Base-by-base conservation (phyloP, 176 grass and related monocot species). In the Leersia perrieri region DNA sequence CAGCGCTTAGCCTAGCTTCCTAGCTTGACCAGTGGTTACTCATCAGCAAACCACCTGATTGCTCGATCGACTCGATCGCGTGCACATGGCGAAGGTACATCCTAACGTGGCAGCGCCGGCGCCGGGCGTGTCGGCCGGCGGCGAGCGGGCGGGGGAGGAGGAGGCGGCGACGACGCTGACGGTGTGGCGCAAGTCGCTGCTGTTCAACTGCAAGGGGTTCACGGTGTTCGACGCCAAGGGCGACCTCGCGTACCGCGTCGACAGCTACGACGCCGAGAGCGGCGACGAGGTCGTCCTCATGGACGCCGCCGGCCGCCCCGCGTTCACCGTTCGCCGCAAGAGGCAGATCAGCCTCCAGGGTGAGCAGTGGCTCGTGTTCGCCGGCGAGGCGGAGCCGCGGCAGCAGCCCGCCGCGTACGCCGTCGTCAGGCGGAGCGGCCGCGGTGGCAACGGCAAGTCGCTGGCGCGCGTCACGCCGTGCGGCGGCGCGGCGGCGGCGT, bases 161-260 rank as follows among this genome's bases (percentile, higher is more conserved):
- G 42, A 77, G 72, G 83, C 72, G 2, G 41, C 77, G 62, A 81
- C 76, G 80, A 74, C 83, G 70, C 71, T 98, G 70, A 98, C 95
- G 33, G 92, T 97, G 95, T 97, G 95, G 95, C 81, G 92, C 80
- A 97, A 97, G 88, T 94, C 92, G 14, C 92, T 94, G 42, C 76
- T 97, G 42, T 94, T 97, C 92, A 94, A 92, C 76, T 97, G 95
- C 85, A 92, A 79, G 63, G 95, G 95, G 5, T 97, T 94, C 88
- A 92, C 92, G 32, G 95, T 97, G 64, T 97, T 89, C 82, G 92
- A 97, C 84, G 66, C 87, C 36, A 83, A 55, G 83, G 94, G 95
- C 35, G 77, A 94, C 76, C 84, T 97, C 0, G 90, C 87, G 11
- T 97, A 85, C 90, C 95, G 95, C 83, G 95, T 92, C 15, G 92